A percentile compares a stretch with the other conserved stretches of the same genome.
Conservation (phyloP, 371 early-diverging fungal species). For the Zychaea mexicana region DNA sequence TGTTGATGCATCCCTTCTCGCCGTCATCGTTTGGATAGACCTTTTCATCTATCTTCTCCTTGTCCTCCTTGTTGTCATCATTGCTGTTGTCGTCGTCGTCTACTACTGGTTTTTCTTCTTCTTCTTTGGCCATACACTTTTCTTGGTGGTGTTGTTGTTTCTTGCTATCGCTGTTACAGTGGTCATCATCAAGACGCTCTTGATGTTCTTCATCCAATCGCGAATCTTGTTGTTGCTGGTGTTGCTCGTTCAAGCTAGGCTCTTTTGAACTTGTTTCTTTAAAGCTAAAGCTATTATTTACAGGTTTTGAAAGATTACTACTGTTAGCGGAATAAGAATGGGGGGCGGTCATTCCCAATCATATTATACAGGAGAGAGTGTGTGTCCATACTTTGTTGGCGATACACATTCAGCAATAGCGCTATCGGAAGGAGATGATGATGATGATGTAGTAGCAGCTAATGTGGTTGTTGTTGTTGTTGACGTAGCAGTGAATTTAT, state of each 20-base stretch:
- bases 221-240: too few species aligned
- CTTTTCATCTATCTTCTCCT: not conserved
- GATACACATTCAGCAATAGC: not conserved
- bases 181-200: too few species aligned
- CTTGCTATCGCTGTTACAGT: not conserved
- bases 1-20: not conserved
- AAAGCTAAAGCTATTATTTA: too few species aligned
- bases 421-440: not conserved
- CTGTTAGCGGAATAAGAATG: too few species aligned
- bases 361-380: not conserved
- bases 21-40: not conserved
- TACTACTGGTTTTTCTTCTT: too few species aligned
- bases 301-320: too few species aligned
- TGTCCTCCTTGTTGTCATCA: not conserved
- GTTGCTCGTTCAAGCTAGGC: not conserved
- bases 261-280: not conserved
- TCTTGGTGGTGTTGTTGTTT: not conserved
- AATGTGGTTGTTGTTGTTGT: not conserved
- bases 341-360: too few species aligned
- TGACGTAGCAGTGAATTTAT: not conserved
- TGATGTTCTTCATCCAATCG: too few species aligned
- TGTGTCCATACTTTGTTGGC: not conserved
- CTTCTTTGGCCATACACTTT: too few species aligned
- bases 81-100: too few species aligned
- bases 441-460: too few species aligned